Conservation (phyloP, 495 filamentous ascomycete genomes). For the Extremus antarcticus region DNA sequence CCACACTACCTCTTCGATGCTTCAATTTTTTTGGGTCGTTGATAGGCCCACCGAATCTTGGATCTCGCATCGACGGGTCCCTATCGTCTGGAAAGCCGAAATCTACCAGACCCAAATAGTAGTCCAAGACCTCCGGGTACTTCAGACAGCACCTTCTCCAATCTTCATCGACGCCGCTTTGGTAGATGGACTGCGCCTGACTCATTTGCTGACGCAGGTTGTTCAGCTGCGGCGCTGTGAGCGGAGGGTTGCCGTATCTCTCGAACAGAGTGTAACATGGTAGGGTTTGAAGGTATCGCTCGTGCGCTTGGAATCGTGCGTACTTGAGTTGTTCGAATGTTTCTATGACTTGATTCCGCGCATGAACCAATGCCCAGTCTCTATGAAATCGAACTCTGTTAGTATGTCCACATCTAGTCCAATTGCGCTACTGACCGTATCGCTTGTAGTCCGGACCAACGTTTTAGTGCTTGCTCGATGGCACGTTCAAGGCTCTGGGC, state of each 20-base stretch:
- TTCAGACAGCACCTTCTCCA: constrained; percentile 57
- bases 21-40: constrained; percentile 12
- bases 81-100: constrained; percentile 40
- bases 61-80: constrained; percentile 17
- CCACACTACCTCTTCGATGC: constrained; percentile 5
- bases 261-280: constrained; percentile 46
- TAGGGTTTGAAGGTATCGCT: constrained; percentile 45
- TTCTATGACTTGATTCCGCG: constrained; percentile 57
- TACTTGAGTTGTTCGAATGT: constrained; percentile 52
- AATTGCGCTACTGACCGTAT: constrained; percentile 4
- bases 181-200: constrained; percentile 47
- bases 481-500: constrained; percentile 11
- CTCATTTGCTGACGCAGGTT: constrained; percentile 37
- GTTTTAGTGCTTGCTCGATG: constrained; percentile 9
- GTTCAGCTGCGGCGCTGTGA: constrained; percentile 20
- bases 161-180: constrained; percentile 62
- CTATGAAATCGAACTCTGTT: constrained; percentile 23
- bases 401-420: not conserved
- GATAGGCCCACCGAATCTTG: constrained; percentile 13
- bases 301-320: constrained; percentile 47
- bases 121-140: constrained; percentile 65
- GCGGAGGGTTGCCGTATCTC: constrained; percentile 29
- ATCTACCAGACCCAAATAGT: constrained; percentile 57
- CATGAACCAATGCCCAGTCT: constrained; percentile 59
- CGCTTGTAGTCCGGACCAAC: constrained; percentile 11